A percentile compares a stretch with the other conserved stretches of the same genome.
phyloP scores from a whole-genome alignment of 768 basidiomycete genomes.

The Ramaria rubella region DNA sequence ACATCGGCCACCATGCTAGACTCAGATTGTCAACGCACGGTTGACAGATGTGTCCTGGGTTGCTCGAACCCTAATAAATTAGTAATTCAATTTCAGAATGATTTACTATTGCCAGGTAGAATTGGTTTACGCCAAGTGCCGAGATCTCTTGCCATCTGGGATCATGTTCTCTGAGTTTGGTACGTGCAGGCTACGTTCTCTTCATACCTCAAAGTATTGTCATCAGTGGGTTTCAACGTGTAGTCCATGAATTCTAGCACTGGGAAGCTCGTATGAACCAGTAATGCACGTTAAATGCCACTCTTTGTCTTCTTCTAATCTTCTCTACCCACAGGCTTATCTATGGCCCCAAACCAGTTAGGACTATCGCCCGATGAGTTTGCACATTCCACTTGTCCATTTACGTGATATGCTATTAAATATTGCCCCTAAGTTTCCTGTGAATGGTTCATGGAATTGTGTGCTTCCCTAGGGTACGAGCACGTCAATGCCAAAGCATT shows the following conservation, averaged over 20 bases:
- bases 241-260: constrained; percentile 38
- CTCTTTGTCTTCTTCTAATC: neutral
- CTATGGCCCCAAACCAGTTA: constrained; percentile 63
- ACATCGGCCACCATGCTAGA: too few species aligned
- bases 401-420: neutral
- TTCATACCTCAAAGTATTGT: constrained; percentile 71
- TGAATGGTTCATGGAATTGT: constrained; percentile 89
- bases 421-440: constrained; percentile 29
- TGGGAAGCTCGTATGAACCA: constrained; percentile 74
- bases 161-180: constrained; percentile 84
- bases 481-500: constrained; percentile 67
- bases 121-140: constrained; percentile 65
- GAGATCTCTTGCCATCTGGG: constrained; percentile 52
- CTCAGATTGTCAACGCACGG: too few species aligned
- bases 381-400: neutral
- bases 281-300: constrained; percentile 56
- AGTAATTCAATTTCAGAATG: too few species aligned
- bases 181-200: constrained; percentile 73
- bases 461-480: constrained; percentile 57
- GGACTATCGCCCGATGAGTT: constrained; percentile 82
- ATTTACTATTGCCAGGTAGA: constrained; percentile 36
- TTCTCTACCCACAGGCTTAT: constrained; percentile 50
- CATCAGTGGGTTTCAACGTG: constrained; percentile 60
- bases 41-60: too few species aligned
- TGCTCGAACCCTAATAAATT: too few species aligned